phyloP scores from a whole-genome alignment of 1,284 basidiomycete species.

The Microbotryum violaceum region DNA sequence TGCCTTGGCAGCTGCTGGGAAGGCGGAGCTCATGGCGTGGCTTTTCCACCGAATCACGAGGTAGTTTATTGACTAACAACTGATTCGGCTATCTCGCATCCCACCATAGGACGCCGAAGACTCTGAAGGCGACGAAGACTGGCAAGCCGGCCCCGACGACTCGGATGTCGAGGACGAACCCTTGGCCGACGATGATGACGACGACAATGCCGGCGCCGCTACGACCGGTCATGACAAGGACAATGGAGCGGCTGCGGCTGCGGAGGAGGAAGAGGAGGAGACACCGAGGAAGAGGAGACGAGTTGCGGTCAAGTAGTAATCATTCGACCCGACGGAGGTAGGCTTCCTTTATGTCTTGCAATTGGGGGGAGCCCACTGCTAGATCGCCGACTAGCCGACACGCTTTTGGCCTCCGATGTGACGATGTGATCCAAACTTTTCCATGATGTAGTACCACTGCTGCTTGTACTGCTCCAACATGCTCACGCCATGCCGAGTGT shows the following conservation, averaged over 20 bases:
- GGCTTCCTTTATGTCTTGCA: neutral
- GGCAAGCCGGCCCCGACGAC: neutral
- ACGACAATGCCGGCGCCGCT: slow-evolving; percentile 21
- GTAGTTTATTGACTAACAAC: too few relatives aligned
- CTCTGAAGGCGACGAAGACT: slow-evolving; percentile 22
- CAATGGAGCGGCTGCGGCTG: slow-evolving; percentile 8
- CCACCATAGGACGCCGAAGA: slow-evolving; percentile 10
- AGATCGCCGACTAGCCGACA: neutral
- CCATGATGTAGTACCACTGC: too few relatives aligned
- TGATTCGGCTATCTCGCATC: neutral
- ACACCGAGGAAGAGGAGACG: slow-evolving; percentile 25
- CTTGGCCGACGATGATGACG: slow-evolving; percentile 17
- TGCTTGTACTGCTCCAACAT: too few relatives aligned
- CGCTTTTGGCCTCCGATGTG: neutral
- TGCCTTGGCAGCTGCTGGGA: neutral
- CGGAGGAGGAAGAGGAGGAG: slow-evolving; percentile 8
- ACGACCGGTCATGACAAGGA: slow-evolving; percentile 3
- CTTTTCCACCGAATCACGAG: too few relatives aligned
- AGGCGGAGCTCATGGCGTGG: neutral
- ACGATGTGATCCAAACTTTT: too few relatives aligned
- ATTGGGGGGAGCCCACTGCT: too few relatives aligned
- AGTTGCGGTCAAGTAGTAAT: slow-evolving; percentile 4
- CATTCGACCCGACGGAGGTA: too few relatives aligned
- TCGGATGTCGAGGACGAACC: neutral
- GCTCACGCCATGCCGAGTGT: neutral